These are phyloP conservation scores for Macrolepiota fuliginosa DNA, from an alignment of 768 basidiomycete species.

Conservation along the genomic window DNA sequence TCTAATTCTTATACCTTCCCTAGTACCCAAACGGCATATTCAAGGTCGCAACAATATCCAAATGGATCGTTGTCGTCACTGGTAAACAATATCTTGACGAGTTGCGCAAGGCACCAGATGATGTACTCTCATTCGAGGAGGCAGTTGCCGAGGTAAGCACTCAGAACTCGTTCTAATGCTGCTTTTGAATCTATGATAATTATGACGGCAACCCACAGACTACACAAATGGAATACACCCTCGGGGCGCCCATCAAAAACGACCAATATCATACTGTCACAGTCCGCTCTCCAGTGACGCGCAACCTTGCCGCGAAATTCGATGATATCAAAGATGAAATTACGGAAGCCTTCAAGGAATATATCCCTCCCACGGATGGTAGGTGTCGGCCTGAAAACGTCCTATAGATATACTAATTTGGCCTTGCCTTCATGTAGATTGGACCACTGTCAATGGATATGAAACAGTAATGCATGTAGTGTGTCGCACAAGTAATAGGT, in stretches of 20 bases:
- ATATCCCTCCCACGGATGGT: constrained; percentile 31
- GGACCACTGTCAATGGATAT: constrained; percentile 30
- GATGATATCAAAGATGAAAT: constrained; percentile 47
- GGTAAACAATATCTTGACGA: constrained; percentile 33
- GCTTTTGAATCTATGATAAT: too few species aligned
- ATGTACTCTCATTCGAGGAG: constrained; percentile 30
- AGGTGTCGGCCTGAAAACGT: neutral
- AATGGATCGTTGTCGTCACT: constrained; percentile 38
- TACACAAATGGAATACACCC: constrained; percentile 33
- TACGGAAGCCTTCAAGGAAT: constrained; percentile 33
- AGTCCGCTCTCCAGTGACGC: constrained; percentile 30
- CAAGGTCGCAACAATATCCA: constrained; percentile 15
- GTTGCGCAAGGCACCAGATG: constrained; percentile 35
- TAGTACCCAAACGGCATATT: constrained; percentile 14
- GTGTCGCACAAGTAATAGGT: constrained; percentile 37
- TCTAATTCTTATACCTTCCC: too few species aligned
- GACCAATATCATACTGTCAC: constrained; percentile 31
- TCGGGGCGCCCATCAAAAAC: constrained; percentile 28
- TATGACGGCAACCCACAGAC: constrained; percentile 19
- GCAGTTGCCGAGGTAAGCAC: constrained; percentile 30
- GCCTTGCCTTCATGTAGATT: constrained; percentile 28
- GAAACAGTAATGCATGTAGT: constrained; percentile 30
- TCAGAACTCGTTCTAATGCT: too few species aligned
- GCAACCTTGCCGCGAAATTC: constrained; percentile 36
- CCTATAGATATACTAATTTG: neutral